Evolutionary conservation across 371 early-diverging fungal genomes (phyloP), one percentile per base, ranked within the genome.

Genomic region (Rhizomucor pusillus): DNA sequence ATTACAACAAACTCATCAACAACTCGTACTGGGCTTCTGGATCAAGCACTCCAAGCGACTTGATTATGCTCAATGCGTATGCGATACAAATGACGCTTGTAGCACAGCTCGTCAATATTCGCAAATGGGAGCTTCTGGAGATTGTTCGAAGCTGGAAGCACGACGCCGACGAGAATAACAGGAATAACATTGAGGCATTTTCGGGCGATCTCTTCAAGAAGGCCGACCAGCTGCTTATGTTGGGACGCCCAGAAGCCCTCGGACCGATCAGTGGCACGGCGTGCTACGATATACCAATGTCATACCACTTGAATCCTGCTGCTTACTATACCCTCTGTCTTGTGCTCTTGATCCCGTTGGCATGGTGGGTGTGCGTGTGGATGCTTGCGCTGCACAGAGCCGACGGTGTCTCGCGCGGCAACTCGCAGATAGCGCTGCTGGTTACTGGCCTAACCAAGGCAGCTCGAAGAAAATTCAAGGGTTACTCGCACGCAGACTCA

Each of bases 341-440:
- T 13, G 41, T 46, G 14, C n/a, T 37, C 3, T 1, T 41, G 11
- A 19, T 60, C 22, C 56, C 56, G 3, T 4, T 50, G 11, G 13
- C 40, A 0, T 60, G 61, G 60, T 60, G 60, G 61, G 34, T 41
- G n/a, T n/a, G 25, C 1, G 20, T 55, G 9, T 60, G 61, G 61
- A 50, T 55, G 16, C 16, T 46, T 3, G 47, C 51, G 12, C 33
- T 60, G n/a, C 54, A 46, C 18, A 39, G 50, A 35, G 50, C 47
- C 46, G 43, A 55, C 22, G 56, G 56, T 23, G 40, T 60, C 12
- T 60, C 56, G 5, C 60, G 60, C 22, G 60, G 60, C 19, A 36
- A 50, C 40, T 60, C 61, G 0, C 56, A 55, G 25, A 36, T 55
- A 7, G 54, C 55, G 1, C 25, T 60, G 13, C 37, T 60, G 9